These are phyloP conservation scores for Colletotrichum sublineola DNA, from an alignment of 2,329 filamentous ascomycete species.

Conservation along the genomic window DNA sequence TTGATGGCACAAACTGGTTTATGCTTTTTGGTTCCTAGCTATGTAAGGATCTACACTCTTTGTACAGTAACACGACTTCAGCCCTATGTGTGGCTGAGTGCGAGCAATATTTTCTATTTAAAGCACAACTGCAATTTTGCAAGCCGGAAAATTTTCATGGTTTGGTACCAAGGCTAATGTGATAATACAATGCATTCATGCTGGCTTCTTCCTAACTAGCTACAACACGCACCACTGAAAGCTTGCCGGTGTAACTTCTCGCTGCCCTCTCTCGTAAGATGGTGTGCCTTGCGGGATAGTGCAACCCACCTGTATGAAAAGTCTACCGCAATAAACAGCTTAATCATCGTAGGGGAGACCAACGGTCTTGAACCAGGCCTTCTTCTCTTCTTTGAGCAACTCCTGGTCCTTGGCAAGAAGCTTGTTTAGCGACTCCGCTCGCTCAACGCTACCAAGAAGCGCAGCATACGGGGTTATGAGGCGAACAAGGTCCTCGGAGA, in stretches of 20 bases:
- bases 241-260: neutral
- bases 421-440: slow-evolving; percentile 4
- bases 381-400: slow-evolving; percentile 22
- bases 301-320: neutral
- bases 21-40: slow-evolving; percentile 18
- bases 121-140: neutral
- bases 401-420: slow-evolving; percentile 23
- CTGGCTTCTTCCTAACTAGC: neutral
- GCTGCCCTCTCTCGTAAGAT: slow-evolving; percentile 12
- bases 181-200: too few relatives aligned
- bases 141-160: too few relatives aligned
- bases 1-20: slow-evolving; percentile 9
- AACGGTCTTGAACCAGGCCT: slow-evolving; percentile 36
- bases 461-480: slow-evolving; percentile 1
- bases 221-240: neutral
- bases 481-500: slow-evolving; percentile 16
- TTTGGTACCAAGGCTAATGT: too few relatives aligned
- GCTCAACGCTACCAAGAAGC: slow-evolving; percentile 2
- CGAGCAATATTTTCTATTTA: slow-evolving; percentile 43
- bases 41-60: slow-evolving; percentile 45
- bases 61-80: slow-evolving; percentile 31
- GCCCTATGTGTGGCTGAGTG: slow-evolving; percentile 13
- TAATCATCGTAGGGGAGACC: slow-evolving; percentile 22
- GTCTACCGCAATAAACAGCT: neutral
- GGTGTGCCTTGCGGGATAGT: neutral